Conservation (phyloP, 148 eudicot species). For the Rheum nobile region DNA sequence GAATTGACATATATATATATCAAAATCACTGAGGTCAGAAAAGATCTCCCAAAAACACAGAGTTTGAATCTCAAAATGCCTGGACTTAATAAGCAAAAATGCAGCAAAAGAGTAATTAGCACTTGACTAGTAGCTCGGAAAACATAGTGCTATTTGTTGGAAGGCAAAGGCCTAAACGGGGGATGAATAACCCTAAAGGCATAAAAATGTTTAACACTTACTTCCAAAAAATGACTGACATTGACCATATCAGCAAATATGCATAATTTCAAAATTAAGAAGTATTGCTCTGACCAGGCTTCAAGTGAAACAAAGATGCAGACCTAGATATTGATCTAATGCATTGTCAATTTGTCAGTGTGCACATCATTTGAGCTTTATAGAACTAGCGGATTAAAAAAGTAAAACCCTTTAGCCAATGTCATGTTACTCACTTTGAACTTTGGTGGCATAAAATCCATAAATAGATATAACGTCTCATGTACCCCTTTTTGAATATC, state of each 20-base stretch:
- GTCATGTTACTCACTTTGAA: neutral
- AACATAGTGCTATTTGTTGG: neutral
- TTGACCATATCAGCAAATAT: neutral
- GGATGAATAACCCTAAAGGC: neutral
- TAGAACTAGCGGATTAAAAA: neutral
- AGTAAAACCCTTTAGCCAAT: neutral
- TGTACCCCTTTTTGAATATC: neutral
- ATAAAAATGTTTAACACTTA: neutral
- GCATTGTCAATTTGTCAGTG: neutral
- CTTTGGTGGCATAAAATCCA: no score
- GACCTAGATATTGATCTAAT: neutral
- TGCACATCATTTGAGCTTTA: neutral
- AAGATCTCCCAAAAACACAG: no score
- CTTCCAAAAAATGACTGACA: neutral
- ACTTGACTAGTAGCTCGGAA: neutral
- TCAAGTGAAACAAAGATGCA: neutral
- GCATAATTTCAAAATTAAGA: neutral
- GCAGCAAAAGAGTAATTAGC: no score
- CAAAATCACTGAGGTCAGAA: no score
- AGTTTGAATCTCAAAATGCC: no score
- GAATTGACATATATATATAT: no score
- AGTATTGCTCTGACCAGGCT: neutral
- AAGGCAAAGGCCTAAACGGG: neutral
- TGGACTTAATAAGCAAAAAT: no score
- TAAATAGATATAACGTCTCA: neutral